Evolutionary conservation across 2,329 filamentous ascomycete species (phyloP).

Genomic region (Claviceps pusilla): DNA sequence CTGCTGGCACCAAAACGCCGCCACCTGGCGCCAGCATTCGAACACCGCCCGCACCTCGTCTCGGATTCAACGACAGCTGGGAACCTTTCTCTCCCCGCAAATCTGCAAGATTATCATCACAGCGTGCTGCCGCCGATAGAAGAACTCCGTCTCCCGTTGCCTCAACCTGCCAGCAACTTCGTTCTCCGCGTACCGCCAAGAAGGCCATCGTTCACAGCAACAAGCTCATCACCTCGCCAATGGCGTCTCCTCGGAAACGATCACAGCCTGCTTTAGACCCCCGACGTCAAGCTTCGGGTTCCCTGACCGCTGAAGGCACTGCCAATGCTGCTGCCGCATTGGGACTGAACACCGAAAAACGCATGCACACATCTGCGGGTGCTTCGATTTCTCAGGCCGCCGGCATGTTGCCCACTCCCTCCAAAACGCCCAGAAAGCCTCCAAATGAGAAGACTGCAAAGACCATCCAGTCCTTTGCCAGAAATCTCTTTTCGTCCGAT

Average conservation of each 20-base stretch:
- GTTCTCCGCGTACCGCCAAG: conserved; percentile 20
- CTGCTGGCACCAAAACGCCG: conserved; percentile 30
- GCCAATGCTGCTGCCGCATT: conserved; percentile 28
- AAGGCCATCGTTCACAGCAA: conserved; percentile 15
- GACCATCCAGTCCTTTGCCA: conserved; percentile 39
- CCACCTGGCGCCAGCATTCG: conserved; percentile 42
- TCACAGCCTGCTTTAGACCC: conserved; percentile 30
- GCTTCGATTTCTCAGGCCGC: conserved; percentile 19
- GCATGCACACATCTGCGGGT: conserved; percentile 13
- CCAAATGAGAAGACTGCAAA: conserved; percentile 34
- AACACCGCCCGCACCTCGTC: conserved; percentile 54
- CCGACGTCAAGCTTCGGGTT: conserved; percentile 31
- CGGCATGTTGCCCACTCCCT: conserved; percentile 59
- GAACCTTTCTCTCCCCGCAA: conserved; percentile 60
- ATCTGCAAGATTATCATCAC: conserved; percentile 47
- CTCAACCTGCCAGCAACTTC: conserved; percentile 17
- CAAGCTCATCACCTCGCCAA: conserved; percentile 26
- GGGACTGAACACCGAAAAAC: conserved; percentile 17
- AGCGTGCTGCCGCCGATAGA: conserved; percentile 32
- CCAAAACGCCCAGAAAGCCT: conserved; percentile 60
- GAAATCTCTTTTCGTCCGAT: conserved; percentile 47
- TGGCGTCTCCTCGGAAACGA: conserved; percentile 36
- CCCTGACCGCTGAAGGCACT: conserved; percentile 28
- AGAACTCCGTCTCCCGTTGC: conserved; percentile 42
- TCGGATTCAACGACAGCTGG: conserved; percentile 53